Conservation (phyloP, 2,329 filamentous ascomycete genomes). For the Leptographium radiaticola region DNA sequence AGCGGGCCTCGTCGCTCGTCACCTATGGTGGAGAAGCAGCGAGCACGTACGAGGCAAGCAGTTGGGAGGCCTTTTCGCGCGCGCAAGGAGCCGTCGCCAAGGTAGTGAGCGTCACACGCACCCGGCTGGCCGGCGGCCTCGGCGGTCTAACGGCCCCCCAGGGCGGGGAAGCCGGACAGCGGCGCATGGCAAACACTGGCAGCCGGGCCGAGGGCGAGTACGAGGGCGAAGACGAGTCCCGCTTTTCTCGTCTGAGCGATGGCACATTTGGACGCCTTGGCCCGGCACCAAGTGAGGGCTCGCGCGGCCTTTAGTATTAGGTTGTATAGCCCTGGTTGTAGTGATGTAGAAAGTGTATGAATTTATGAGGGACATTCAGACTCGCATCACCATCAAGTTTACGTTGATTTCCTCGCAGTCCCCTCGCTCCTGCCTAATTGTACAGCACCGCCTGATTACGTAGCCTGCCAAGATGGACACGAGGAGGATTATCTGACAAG, state of each 20-base stretch:
- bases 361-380: no score
- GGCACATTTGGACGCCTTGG: slow-evolving; percentile 10
- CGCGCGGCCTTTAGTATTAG: no score
- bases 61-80: slow-evolving; percentile 9
- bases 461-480: no score
- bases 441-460: no score
- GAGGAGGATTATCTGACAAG: no score
- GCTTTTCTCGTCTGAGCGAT: slow-evolving; percentile 8
- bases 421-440: no score
- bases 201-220: neutral
- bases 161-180: neutral
- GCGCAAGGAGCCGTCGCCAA: slow-evolving; percentile 2
- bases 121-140: neutral
- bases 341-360: no score
- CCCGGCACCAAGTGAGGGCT: neutral
- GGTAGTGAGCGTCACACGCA: neutral
- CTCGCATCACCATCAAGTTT: no score
- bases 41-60: slow-evolving; percentile 3
- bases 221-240: neutral
- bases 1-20: neutral
- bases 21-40: neutral
- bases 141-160: neutral
- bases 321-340: no score
- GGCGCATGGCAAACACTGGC: neutral
- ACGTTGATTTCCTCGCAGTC: no score